Conservation (phyloP, 2,329 filamentous ascomycete species). For the Aspergillus ochraceus region DNA sequence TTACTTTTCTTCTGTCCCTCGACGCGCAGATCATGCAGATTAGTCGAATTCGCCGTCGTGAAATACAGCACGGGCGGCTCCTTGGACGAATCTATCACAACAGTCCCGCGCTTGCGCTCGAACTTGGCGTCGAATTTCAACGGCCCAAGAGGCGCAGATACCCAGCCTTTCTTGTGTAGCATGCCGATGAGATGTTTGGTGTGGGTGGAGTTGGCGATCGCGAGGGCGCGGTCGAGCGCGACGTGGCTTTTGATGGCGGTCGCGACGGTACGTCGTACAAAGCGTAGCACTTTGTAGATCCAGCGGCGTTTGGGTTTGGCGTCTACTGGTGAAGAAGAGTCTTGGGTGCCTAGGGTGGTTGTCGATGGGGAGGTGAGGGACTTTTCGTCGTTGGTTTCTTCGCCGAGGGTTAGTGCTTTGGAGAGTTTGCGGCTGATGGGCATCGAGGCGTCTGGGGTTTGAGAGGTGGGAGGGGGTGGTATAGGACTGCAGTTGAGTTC, state of each 20-base stretch:
- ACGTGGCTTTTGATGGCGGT: conserved; percentile 70
- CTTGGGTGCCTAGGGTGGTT: not conserved
- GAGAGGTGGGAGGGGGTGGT: conserved; percentile 58
- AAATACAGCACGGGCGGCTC: conserved; percentile 58
- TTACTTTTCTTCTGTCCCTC: conserved; percentile 53
- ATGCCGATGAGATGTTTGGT: conserved; percentile 73
- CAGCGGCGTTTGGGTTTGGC: conserved; percentile 37
- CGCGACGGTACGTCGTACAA: conserved; percentile 70
- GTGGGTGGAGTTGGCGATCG: conserved; percentile 59
- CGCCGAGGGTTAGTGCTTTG: not conserved
- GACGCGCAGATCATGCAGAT: conserved; percentile 47
- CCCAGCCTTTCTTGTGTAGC: conserved; percentile 51
- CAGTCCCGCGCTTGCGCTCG: conserved; percentile 69
- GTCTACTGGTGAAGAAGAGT: conserved; percentile 1
- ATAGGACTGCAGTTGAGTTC: conserved; percentile 79
- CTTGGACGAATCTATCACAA: conserved; percentile 58
- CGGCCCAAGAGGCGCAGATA: conserved; percentile 59
- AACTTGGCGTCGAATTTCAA: conserved; percentile 74
- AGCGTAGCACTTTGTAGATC: conserved; percentile 55
- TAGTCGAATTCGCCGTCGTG: conserved; percentile 43
- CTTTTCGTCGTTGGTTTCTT: not conserved
- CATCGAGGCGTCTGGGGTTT: not conserved
- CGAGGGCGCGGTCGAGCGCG: conserved; percentile 70
- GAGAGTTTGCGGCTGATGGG: not conserved
- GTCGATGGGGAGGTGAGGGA: not conserved